Conservation (phyloP, 441 rosid species). For the Pelargonium australe region DNA sequence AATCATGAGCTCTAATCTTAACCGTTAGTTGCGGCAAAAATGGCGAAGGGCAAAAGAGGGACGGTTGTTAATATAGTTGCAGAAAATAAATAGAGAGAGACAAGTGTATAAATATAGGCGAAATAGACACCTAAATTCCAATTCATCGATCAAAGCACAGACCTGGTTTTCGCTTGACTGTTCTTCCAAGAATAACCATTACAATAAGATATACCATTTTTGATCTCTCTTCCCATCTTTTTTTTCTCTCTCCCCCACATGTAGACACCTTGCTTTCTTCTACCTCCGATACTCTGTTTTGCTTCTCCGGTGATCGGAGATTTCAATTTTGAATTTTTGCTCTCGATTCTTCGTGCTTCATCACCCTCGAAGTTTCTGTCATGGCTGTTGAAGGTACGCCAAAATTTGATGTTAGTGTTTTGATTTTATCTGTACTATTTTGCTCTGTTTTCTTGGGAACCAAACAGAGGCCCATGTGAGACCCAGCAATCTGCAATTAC, state of each 20-base stretch:
- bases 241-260: too few relatives aligned
- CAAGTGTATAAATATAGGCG: background rate
- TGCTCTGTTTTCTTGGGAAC: background rate
- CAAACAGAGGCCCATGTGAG: background rate
- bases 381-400: constrained; percentile 4
- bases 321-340: background rate
- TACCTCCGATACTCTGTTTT: background rate
- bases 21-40: constrained; percentile 4
- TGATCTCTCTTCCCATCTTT: background rate
- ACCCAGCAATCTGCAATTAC: background rate
- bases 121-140: background rate
- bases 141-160: background rate
- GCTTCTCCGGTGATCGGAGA: background rate
- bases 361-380: background rate
- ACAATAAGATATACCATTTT: background rate
- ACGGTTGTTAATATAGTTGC: background rate
- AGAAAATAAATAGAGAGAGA: background rate
- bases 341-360: background rate
- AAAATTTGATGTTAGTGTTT: too few relatives aligned
- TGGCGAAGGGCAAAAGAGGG: constrained; percentile 3
- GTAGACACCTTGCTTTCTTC: too few relatives aligned
- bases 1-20: background rate
- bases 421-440: too few relatives aligned
- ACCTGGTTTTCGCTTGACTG: background rate
- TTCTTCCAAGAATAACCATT: constrained; percentile 4